Percentiles rank a stretch among this genome's conserved stretches.
These are phyloP conservation scores for Trametes hirsuta DNA, from an alignment of 1,284 basidiomycete genomes.

Conservation along the genomic window DNA sequence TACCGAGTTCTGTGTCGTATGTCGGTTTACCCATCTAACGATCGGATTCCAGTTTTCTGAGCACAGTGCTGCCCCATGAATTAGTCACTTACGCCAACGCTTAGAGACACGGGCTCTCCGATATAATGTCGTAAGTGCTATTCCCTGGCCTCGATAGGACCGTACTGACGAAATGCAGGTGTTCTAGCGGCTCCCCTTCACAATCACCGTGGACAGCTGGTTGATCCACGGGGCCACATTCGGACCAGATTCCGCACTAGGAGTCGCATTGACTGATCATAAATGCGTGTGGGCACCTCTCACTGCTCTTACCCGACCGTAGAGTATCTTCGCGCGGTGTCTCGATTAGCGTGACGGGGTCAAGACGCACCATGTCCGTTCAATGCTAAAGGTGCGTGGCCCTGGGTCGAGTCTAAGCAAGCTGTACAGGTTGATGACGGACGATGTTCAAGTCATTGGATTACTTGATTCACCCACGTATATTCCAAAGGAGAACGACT, in stretches of 20 bases:
- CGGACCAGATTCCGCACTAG: constrained; percentile 6
- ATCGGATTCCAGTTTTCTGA: too few relatives aligned
- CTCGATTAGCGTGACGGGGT: neutral
- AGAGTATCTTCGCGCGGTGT: constrained; percentile 1
- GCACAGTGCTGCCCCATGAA: too few relatives aligned
- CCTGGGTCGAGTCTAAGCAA: too few relatives aligned
- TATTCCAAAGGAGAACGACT: too few relatives aligned
- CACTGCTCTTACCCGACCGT: neutral
- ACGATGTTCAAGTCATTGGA: too few relatives aligned
- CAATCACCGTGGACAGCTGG: constrained; percentile 1
- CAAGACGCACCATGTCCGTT: neutral
- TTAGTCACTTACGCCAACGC: too few relatives aligned
- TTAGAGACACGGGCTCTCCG: too few relatives aligned
- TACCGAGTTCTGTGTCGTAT: too few relatives aligned
- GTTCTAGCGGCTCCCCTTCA: neutral
- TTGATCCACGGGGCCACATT: constrained; percentile 8
- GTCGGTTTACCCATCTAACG: too few relatives aligned
- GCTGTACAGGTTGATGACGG: too few relatives aligned
- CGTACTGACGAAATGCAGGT: neutral
- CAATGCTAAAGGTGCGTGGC: too few relatives aligned
- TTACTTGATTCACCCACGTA: too few relatives aligned
- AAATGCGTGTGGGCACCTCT: neutral
- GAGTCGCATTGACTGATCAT: neutral
- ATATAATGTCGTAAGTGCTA: neutral
- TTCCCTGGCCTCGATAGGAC: constrained; percentile 4